Conservation (phyloP, 2,329 filamentous ascomycete genomes). For the Clarireedia monteithiana region DNA sequence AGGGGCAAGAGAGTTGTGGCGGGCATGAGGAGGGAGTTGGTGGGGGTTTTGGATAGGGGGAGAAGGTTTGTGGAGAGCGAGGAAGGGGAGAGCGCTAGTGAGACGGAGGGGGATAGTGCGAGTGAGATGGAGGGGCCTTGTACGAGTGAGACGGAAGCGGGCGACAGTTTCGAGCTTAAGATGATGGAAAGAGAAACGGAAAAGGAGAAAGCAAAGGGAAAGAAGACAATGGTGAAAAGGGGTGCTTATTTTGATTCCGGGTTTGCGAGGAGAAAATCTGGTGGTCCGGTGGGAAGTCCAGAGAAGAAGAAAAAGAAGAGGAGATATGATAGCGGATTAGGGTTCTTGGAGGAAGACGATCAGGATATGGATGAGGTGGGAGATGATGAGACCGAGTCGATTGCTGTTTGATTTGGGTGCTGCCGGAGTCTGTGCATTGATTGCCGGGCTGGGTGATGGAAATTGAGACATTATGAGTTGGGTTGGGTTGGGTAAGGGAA, state of each 20-base stretch:
- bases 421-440: too few relatives aligned
- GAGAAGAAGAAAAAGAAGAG: constrained; percentile 34
- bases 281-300: constrained; percentile 29
- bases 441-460: too few relatives aligned
- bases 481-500: too few relatives aligned
- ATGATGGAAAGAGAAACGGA: too few relatives aligned
- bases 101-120: not conserved
- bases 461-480: too few relatives aligned
- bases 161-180: not conserved
- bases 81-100: not conserved
- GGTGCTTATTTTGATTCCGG: constrained; percentile 19
- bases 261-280: constrained; percentile 19
- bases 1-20: constrained; percentile 41
- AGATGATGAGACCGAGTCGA: too few relatives aligned
- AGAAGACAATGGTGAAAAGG: constrained; percentile 11
- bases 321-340: constrained; percentile 47
- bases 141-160: constrained; percentile 1
- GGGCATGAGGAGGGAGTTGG: constrained; percentile 44
- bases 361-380: not conserved
- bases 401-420: too few relatives aligned
- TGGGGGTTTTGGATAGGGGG: constrained; percentile 40
- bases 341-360: constrained; percentile 43
- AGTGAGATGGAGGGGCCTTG: not conserved
- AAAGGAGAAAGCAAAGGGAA: not conserved
- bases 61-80: constrained; percentile 34